phyloP scores from a whole-genome alignment of 768 basidiomycete species.

The Agaricus blazei region DNA sequence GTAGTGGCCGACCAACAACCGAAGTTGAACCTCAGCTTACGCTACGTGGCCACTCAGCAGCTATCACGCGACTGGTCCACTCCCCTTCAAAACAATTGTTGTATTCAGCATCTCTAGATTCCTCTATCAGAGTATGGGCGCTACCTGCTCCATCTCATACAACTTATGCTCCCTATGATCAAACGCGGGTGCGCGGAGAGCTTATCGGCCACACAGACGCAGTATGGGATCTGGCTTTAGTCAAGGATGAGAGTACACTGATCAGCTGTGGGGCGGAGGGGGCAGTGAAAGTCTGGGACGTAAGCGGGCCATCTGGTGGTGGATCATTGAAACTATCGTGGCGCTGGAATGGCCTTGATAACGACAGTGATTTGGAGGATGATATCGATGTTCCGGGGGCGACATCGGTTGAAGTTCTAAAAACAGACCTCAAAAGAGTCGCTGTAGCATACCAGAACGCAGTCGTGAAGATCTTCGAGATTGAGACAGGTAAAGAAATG shows the following conservation, averaged over 20 bases:
- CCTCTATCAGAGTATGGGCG: slow-evolving; percentile 89
- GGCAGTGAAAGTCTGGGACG: slow-evolving; percentile 90
- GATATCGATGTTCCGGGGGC: slow-evolving; percentile 59
- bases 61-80: slow-evolving; percentile 82
- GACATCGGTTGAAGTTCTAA: slow-evolving; percentile 79
- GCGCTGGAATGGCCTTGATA: slow-evolving; percentile 66
- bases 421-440: slow-evolving; percentile 77
- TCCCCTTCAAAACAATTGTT: slow-evolving; percentile 71
- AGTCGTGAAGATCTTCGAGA: slow-evolving; percentile 85
- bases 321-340: slow-evolving; percentile 71
- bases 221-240: slow-evolving; percentile 90
- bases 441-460: slow-evolving; percentile 90
- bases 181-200: slow-evolving; percentile 68
- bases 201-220: slow-evolving; percentile 93
- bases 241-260: slow-evolving; percentile 77
- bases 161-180: slow-evolving; percentile 89
- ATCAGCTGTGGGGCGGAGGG: slow-evolving; percentile 93
- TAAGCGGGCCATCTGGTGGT: slow-evolving; percentile 59
- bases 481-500: slow-evolving; percentile 81
- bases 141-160: slow-evolving; percentile 73
- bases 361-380: slow-evolving; percentile 45
- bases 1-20: slow-evolving; percentile 63
- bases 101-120: slow-evolving; percentile 91
- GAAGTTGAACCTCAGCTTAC: slow-evolving; percentile 94
- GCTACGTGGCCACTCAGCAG: slow-evolving; percentile 87